These are phyloP conservation scores for Mortierella antarctica DNA, from an alignment of 192 early-diverging fungal species.

Conservation along the genomic window DNA sequence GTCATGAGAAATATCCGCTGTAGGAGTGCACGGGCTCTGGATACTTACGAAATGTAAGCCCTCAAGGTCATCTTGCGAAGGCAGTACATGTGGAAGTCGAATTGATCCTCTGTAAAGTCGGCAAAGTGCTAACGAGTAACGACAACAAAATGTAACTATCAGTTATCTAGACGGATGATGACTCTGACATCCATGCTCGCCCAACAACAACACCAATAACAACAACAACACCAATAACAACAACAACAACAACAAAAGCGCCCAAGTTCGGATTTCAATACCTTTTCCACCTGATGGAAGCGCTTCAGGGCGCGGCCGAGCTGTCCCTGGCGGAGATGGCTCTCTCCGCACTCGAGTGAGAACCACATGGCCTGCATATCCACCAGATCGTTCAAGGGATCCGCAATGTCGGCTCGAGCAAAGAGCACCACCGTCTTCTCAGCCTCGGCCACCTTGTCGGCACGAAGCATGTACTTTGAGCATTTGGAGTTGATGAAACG, in stretches of 20 bases:
- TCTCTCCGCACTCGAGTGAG: conserved; percentile 79
- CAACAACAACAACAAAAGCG: not conserved
- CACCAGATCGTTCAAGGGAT: conserved; percentile 82
- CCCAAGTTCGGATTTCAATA: conserved; percentile 9
- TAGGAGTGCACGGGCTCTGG: not conserved
- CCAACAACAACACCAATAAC: not conserved
- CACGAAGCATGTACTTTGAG: conserved; percentile 93
- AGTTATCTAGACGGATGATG: not conserved
- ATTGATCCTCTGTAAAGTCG: conserved; percentile 91
- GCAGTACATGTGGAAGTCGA: conserved; percentile 96
- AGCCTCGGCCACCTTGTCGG: conserved; percentile 83
- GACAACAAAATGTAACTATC: not conserved
- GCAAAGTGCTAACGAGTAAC: conserved; percentile 66
- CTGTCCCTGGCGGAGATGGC: conserved; percentile 73
- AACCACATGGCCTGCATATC: conserved; percentile 97
- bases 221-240: not conserved
- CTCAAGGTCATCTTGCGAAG: conserved; percentile 90
- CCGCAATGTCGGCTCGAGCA: conserved; percentile 71
- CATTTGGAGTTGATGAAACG: conserved; percentile 95
- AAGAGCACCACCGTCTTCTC: conserved; percentile 88
- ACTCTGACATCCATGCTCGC: not conserved
- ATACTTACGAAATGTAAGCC: conserved; percentile 79
- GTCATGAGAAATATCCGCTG: not conserved
- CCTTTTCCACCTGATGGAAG: conserved; percentile 83
- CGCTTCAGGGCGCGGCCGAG: conserved; percentile 89